A percentile compares a stretch with the other conserved stretches of the same genome.
phyloP scores from a whole-genome alignment of 257 asterid species.

The Penstemon barbatus region DNA sequence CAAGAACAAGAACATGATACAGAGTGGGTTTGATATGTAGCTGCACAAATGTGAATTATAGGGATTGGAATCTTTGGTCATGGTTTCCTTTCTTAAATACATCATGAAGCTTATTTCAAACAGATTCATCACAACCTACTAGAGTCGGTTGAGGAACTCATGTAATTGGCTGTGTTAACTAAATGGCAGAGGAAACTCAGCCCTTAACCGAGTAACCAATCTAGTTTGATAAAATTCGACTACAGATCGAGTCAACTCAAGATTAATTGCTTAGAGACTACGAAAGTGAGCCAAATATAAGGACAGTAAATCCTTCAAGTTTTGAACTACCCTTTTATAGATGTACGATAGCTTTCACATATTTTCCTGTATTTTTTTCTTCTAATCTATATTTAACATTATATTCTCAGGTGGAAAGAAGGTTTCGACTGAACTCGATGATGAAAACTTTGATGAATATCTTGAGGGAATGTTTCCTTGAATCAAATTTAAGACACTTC shows the following conservation, averaged over 20 bases:
- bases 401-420: conserved; percentile 43
- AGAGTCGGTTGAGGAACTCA: too few species aligned
- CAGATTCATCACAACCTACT: too few species aligned
- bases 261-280: neutral
- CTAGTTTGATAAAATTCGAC: neutral
- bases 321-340: neutral
- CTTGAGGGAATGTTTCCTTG: conserved; percentile 94
- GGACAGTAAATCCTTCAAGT: too few species aligned
- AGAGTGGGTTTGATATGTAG: too few species aligned
- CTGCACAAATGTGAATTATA: too few species aligned
- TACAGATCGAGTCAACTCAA: neutral
- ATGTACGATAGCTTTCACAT: neutral
- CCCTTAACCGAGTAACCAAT: neutral
- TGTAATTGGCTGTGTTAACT: too few species aligned
- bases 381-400: conserved; percentile 2
- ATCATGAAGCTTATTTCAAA: too few species aligned
- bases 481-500: neutral
- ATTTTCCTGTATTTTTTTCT: neutral
- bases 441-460: conserved; percentile 80
- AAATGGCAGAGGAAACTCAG: neutral
- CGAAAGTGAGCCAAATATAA: too few species aligned
- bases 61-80: too few species aligned
- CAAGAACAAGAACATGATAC: too few species aligned
- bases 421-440: conserved; percentile 47
- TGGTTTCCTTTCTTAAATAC: too few species aligned